Conservation (phyloP, 257 asterid species). For the Nicotiana paniculata region DNA sequence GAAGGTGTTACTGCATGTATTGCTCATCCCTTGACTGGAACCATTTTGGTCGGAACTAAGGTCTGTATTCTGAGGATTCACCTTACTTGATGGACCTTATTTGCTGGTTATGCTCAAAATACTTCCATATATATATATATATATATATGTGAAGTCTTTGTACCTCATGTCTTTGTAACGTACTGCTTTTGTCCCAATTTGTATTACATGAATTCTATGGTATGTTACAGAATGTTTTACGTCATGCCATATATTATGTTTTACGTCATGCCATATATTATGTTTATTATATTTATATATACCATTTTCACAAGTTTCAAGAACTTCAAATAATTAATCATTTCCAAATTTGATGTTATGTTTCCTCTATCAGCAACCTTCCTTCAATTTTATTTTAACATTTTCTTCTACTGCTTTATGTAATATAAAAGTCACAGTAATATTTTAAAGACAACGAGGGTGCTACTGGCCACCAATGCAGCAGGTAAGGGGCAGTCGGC, state of each 20-base stretch:
- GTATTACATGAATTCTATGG: background rate
- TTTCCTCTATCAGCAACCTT: background rate
- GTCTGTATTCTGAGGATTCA: conserved; percentile 21
- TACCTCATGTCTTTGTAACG: background rate
- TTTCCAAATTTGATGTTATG: background rate
- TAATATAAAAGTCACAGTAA: background rate
- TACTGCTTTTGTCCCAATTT: background rate
- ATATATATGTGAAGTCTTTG: background rate
- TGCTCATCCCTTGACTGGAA: conserved; percentile 69
- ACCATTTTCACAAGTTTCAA: background rate
- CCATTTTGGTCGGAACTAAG: conserved; percentile 86
- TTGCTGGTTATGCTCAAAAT: background rate
- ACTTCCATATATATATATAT: background rate
- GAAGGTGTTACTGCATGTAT: conserved; percentile 71
- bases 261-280: background rate
- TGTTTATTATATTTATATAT: background rate
- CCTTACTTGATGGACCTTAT: background rate
- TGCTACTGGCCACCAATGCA: background rate
- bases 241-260: background rate
- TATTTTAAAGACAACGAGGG: background rate
- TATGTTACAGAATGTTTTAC: background rate
- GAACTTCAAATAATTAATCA: background rate
- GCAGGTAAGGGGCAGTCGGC: background rate
- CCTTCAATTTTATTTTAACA: background rate
- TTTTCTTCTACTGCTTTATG: background rate